Evolutionary conservation across 305 asterid species (phyloP).

Genomic region (Petunia hybrid): DNA sequence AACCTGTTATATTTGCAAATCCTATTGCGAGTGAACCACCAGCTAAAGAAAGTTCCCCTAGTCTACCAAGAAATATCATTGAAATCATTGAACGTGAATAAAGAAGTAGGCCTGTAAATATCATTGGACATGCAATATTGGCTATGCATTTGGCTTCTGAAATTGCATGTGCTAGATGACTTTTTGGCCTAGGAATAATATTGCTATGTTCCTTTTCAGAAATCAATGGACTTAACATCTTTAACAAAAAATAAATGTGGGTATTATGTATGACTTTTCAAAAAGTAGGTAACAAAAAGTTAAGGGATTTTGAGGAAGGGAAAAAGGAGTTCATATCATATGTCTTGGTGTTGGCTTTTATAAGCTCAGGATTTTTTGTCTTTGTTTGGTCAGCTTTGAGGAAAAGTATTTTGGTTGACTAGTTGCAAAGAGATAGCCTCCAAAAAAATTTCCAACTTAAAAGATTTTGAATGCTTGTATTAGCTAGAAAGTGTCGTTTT

Average conservation of each 20-base stretch:
- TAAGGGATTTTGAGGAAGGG: neutral
- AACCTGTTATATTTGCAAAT: constrained; percentile 53
- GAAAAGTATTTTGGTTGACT: constrained; percentile 20
- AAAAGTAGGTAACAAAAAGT: neutral
- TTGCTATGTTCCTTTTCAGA: neutral
- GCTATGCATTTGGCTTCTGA: constrained; percentile 49
- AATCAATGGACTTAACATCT: constrained; percentile 20
- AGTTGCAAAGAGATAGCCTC: neutral
- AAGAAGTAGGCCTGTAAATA: constrained; percentile 46
- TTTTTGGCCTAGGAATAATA: neutral
- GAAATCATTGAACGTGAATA: constrained; percentile 52
- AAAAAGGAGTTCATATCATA: neutral
- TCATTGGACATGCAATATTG: constrained; percentile 47
- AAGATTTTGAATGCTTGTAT: neutral
- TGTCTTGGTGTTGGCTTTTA: neutral
- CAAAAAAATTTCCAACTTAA: neutral
- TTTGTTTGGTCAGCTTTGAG: neutral
- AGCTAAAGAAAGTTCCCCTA: constrained; percentile 48
- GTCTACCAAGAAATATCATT: constrained; percentile 52
- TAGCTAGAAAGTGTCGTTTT: neutral
- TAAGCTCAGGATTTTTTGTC: neutral
- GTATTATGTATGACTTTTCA: neutral
- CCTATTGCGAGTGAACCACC: constrained; percentile 54
- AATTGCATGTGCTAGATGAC: constrained; percentile 31
- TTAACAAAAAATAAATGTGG: neutral